Conservation (phyloP, 495 filamentous ascomycete genomes). For the Parmelia sp. region DNA sequence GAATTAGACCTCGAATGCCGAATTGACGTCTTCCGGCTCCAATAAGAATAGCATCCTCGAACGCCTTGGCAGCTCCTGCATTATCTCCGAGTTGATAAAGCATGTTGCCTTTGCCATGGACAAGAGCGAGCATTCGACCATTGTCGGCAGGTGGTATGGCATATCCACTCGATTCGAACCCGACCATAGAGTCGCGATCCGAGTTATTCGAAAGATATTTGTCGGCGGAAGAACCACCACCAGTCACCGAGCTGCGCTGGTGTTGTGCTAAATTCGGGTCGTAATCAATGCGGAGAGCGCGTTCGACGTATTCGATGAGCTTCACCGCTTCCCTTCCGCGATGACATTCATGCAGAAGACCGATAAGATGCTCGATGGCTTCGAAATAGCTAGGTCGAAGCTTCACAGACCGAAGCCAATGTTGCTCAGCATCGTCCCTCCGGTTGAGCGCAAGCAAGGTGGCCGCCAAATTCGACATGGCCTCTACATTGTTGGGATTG, state of each 20-base stretch:
- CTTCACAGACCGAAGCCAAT: conserved; percentile 81
- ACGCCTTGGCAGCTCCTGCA: conserved; percentile 74
- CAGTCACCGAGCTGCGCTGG: conserved; percentile 27
- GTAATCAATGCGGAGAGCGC: conserved; percentile 53
- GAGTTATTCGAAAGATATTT: conserved; percentile 38
- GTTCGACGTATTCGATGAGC: conserved; percentile 86
- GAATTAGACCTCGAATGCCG: conserved; percentile 75
- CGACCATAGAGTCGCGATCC: not conserved
- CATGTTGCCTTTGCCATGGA: conserved; percentile 98
- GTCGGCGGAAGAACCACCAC: conserved; percentile 38
- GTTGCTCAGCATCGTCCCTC: conserved; percentile 73
- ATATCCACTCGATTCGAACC: conserved; percentile 69
- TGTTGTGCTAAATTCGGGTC: conserved; percentile 32
- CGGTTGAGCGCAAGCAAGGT: conserved; percentile 77
- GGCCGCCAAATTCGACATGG: conserved; percentile 87
- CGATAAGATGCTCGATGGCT: conserved; percentile 92
- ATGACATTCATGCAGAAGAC: conserved; percentile 74
- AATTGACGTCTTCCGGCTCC: conserved; percentile 65
- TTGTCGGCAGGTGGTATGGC: conserved; percentile 83
- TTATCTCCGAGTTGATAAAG: conserved; percentile 88
- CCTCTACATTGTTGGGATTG: conserved; percentile 84
- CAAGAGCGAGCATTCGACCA: conserved; percentile 81
- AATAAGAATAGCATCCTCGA: conserved; percentile 91
- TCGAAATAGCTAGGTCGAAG: conserved; percentile 87
- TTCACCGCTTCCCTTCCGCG: conserved; percentile 80